These are phyloP conservation scores for Pythium myriotylum DNA, from an alignment of 352 stramenopile genomes.

Conservation along the genomic window DNA sequence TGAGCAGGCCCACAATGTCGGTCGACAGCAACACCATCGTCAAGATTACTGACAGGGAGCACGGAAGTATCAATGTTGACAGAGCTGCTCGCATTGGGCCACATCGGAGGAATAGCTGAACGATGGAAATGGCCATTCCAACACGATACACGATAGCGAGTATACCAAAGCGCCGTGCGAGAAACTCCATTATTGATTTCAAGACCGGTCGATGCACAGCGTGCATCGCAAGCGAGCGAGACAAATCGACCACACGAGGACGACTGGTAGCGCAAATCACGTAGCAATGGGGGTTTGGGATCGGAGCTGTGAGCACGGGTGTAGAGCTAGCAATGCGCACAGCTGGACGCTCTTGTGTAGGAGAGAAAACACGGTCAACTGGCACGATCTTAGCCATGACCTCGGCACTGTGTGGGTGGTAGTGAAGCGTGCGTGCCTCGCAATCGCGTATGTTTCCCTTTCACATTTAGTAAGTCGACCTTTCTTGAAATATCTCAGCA, in stretches of 20 bases:
- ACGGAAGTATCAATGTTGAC: neutral
- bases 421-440: too few relatives aligned
- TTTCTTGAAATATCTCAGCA: too few relatives aligned
- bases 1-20: constrained; percentile 7
- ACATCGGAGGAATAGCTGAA: constrained; percentile 1
- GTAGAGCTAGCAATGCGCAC: too few relatives aligned
- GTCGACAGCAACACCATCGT: constrained; percentile 13
- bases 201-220: neutral
- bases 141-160: constrained; percentile 10
- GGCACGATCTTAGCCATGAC: too few relatives aligned
- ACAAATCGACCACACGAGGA: constrained; percentile 4
- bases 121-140: neutral
- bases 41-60: constrained; percentile 1
- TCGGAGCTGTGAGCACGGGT: too few relatives aligned
- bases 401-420: too few relatives aligned
- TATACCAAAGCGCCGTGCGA: constrained; percentile 7
- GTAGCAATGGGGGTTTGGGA: neutral
- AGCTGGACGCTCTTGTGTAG: too few relatives aligned
- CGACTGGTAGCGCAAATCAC: neutral
- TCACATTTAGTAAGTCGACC: too few relatives aligned
- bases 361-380: too few relatives aligned
- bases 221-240: neutral
- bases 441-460: too few relatives aligned
- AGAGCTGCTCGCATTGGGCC: neutral
- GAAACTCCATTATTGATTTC: neutral